Evolutionary conservation across 139 green algal species (phyloP), one percentile per base, ranked within the genome.

Genomic region (Raphidocelis subcapitata): DNA sequence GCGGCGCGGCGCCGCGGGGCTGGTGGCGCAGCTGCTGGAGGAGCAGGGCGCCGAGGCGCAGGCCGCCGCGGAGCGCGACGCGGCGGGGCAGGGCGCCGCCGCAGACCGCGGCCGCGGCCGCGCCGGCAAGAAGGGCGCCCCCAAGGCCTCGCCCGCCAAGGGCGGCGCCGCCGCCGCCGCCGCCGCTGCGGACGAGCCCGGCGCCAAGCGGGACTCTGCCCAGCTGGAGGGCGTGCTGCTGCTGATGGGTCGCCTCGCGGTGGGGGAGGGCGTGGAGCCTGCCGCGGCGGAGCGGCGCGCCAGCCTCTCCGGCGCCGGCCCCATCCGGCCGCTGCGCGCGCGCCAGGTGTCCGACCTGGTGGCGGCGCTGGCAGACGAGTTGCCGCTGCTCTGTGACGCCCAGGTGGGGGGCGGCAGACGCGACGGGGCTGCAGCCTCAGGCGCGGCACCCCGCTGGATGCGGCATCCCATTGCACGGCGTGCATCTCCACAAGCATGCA

Each of bases 1-100:
- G 16, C 74, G 90, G 2, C 62, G 80, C 36, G 90, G 90, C 21
- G 88, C 83, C 5, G 86, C 90, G 31, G 85, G 82, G 37, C 83
- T 95, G 67, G 87, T 87, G 31, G 79, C 75, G 16, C 65, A 72
- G 35, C 66, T 92, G 73, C 82, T 95, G 51, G 57, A 82, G 54
- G 74, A 87, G 28, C 69, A 82, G 31, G 89, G 67, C 46, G 66
- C 63, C 35, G 67, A 75, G 14, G 54, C 10, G 37, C 57, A 79
- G 49, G 61, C 16, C 21, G 59, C 60, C 64, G 41, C 51, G 55
- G 61, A 64, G 44, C 32, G 32, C 12, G 65, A 18, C 16, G 56
- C 26, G 12, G 24, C 24, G 24, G 4, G 4, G 26, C 24, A 4
- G 23, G 76, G 8, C 47, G 57, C 5, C 2, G 26, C 14, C 26